Conservation (phyloP, 2,329 filamentous ascomycete genomes). For the Arthrinium puccinioides region DNA sequence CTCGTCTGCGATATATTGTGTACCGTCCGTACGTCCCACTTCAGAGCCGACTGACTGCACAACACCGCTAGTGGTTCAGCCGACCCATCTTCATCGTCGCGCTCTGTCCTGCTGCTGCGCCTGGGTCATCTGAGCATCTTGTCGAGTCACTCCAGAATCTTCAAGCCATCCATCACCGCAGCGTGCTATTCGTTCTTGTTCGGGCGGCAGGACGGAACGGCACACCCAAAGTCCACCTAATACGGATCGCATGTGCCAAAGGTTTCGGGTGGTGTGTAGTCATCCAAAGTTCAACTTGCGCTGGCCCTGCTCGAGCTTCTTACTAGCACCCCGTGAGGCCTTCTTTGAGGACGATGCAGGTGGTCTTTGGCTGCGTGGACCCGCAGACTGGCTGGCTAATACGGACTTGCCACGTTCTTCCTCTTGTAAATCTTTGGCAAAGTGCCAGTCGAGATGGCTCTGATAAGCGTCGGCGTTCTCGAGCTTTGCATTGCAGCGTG, state of each 20-base stretch:
- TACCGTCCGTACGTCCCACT: background rate
- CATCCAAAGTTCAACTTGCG: conserved; percentile 54
- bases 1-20: background rate
- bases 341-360: conserved; percentile 32
- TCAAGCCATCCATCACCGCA: too few relatives aligned
- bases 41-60: conserved; percentile 1
- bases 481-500: conserved; percentile 58
- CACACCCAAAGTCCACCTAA: conserved; percentile 9
- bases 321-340: conserved; percentile 22
- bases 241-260: conserved; percentile 11
- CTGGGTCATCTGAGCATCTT: background rate
- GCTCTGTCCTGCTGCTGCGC: background rate
- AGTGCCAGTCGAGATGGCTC: conserved; percentile 90
- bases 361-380: conserved; percentile 24
- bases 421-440: conserved; percentile 77
- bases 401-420: conserved; percentile 43
- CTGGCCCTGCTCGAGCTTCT: conserved; percentile 49
- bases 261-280: conserved; percentile 18
- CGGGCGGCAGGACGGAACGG: conserved; percentile 3
- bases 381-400: conserved; percentile 32
- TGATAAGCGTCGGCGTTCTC: conserved; percentile 49
- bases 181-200: too few relatives aligned
- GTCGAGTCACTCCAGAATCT: too few relatives aligned
- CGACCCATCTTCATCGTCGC: background rate
- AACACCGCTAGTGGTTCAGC: background rate